Conservation (phyloP, 2,329 filamentous ascomycete genomes). For the Phyllosticta citrichinensis region DNA sequence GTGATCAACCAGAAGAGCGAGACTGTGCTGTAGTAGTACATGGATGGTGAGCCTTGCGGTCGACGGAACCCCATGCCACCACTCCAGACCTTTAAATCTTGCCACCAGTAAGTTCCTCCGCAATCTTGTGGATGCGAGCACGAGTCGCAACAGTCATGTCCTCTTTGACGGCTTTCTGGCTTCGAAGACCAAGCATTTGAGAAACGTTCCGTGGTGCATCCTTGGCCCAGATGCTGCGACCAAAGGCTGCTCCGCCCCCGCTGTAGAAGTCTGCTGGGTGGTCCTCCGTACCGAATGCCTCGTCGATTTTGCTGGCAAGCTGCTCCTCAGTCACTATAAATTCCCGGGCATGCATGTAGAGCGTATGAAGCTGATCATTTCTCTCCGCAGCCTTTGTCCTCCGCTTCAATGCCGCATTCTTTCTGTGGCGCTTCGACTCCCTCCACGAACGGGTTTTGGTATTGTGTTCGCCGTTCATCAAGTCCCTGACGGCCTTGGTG, state of each 20-base stretch:
- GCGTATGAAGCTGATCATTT: conserved; percentile 64
- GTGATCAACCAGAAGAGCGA: background rate
- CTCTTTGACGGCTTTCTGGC: conserved; percentile 24
- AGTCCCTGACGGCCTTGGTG: conserved; percentile 17
- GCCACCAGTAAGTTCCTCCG: conserved; percentile 57
- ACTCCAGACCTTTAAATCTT: conserved; percentile 20
- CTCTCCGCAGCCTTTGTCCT: conserved; percentile 48
- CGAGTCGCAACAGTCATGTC: conserved; percentile 26
- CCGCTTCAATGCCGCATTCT: conserved; percentile 29
- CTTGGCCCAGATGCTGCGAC: conserved; percentile 23
- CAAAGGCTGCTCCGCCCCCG: conserved; percentile 16
- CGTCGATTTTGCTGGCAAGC: conserved; percentile 62
- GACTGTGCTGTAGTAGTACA: background rate
- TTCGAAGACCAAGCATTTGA: conserved; percentile 22
- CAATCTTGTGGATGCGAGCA: conserved; percentile 52
- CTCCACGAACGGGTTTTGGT: background rate
- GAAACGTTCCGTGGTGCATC: conserved; percentile 25
- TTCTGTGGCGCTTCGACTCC: conserved; percentile 5
- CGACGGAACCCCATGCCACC: background rate
- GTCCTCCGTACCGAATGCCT: conserved; percentile 58
- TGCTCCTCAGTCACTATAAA: conserved; percentile 81
- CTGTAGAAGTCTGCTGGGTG: conserved; percentile 30
- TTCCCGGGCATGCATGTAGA: conserved; percentile 78
- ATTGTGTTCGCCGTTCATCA: conserved; percentile 20
- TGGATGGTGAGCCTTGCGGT: background rate